Evolutionary conservation across 805 yeast species (phyloP).

Genomic region (Pichia cephalocereana): DNA sequence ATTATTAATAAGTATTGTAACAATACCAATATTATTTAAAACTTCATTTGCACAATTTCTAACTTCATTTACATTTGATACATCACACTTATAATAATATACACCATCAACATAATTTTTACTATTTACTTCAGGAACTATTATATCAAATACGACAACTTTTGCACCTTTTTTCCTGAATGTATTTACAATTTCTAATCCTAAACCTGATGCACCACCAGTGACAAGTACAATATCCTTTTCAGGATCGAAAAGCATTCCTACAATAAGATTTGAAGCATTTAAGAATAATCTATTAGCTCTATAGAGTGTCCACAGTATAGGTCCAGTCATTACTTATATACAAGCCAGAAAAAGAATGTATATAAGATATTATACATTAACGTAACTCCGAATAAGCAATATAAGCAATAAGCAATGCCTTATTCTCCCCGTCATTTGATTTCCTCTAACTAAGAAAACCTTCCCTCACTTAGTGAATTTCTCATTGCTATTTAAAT

Average conservation of each 20-base stretch:
- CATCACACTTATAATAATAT: slow-evolving; percentile 59
- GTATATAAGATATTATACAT: too few species aligned
- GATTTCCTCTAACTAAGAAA: too few species aligned
- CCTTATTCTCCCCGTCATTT: too few species aligned
- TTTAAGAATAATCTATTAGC: slow-evolving; percentile 21
- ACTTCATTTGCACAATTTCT: slow-evolving; percentile 32
- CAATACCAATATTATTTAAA: slow-evolving; percentile 40
- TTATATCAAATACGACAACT: slow-evolving; percentile 61
- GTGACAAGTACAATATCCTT: slow-evolving; percentile 66
- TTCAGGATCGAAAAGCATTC: slow-evolving; percentile 42
- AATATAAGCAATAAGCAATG: too few species aligned
- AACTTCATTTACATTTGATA: slow-evolving; percentile 43
- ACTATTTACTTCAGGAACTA: slow-evolving; percentile 28
- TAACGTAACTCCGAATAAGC: too few species aligned
- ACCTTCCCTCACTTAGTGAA: too few species aligned
- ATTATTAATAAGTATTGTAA: slow-evolving; percentile 70
- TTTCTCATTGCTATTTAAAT: too few species aligned
- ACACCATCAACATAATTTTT: slow-evolving; percentile 31
- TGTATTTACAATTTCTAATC: slow-evolving; percentile 45
- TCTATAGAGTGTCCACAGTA: slow-evolving; percentile 17
- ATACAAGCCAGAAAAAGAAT: not conserved
- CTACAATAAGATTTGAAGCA: slow-evolving; percentile 34
- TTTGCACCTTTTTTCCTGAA: slow-evolving; percentile 36
- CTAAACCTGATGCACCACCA: slow-evolving; percentile 80
- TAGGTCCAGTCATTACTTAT: slow-evolving; percentile 22